Percentiles rank a stretch among this genome's conserved stretches.
phyloP scores from a whole-genome alignment of 805 yeast species.

The Cyberlindnera maritima region DNA sequence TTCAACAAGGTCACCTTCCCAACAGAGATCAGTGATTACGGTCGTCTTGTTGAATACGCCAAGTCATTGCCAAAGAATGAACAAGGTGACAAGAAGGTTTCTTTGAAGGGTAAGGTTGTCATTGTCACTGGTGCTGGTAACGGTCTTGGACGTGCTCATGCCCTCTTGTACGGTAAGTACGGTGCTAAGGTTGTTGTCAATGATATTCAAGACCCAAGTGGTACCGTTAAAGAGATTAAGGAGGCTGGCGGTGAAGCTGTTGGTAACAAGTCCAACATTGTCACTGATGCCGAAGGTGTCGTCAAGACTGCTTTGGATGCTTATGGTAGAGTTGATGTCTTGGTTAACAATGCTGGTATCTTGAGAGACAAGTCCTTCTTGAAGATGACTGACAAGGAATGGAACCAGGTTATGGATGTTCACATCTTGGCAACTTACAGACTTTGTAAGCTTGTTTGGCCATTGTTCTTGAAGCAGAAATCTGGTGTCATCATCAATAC shows the following conservation, averaged over 20 bases:
- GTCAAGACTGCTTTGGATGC: conserved; percentile 71
- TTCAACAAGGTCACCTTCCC: conserved; percentile 67
- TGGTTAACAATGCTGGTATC: conserved; percentile 93
- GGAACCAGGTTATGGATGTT: conserved; percentile 78
- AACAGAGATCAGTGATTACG: conserved; percentile 66
- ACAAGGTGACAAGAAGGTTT: conserved; percentile 54
- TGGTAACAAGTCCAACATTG: conserved; percentile 80
- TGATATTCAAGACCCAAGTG: conserved; percentile 74
- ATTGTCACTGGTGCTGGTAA: conserved; percentile 94
- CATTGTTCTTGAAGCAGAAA: conserved; percentile 73
- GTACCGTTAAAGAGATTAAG: conserved; percentile 72
- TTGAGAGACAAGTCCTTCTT: conserved; percentile 84
- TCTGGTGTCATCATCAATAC: conserved; percentile 84
- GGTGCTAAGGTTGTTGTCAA: conserved; percentile 96
- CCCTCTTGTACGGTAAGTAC: conserved; percentile 76
- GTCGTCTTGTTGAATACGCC: conserved; percentile 51
- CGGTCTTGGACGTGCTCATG: conserved; percentile 92
- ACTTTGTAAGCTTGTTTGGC: conserved; percentile 91
- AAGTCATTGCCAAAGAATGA: conserved; percentile 51
- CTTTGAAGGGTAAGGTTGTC: conserved; percentile 80
- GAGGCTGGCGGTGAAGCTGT: conserved; percentile 77
- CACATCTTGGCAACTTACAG: conserved; percentile 81
- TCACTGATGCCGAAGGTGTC: conserved; percentile 67
- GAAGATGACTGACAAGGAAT: conserved; percentile 80
- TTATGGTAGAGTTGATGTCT: conserved; percentile 81